Evolutionary conservation across 169 alveolate genomes (phyloP), one percentile per base, ranked within the genome.

Genomic region (Cryptosporidium baileyi): DNA sequence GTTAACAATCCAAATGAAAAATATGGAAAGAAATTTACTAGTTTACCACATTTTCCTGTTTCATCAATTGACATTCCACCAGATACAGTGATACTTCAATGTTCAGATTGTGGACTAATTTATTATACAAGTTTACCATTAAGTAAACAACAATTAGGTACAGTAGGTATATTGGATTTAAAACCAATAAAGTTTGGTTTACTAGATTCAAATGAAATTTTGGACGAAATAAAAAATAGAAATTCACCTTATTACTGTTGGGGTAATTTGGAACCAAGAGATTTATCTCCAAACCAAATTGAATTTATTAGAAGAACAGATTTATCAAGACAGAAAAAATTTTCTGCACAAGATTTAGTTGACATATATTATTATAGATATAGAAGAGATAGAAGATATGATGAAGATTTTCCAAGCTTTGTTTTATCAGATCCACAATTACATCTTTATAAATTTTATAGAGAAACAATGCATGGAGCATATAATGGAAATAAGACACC

Each of bases 231-330:
- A 1, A 24, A 32, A 17, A 57, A 74, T 43, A 74, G 85, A 22
- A 57, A 57, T 28, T 74, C 85, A 15, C 85, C 85, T 22, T 74
- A 54, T 26, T 74, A 74, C 26, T 74, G 85, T 34, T 74, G 85
- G 85, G 85, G 85, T 11, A 74, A 54, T 38, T 9, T 74, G 63
- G 61, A 74, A 57, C 85, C 85, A 0, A 74, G 85, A 51, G 85
- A 74, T 17, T 43, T 74, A 32, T 54, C 85, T 6, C 85, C 85
- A 54, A 59, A 59, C 22, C 85, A 74, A 36, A 74, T 74, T 32
- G 85, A 74, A 41, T 74, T 54, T 44, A 11, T 74, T 11, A 74
- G 40, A 74, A 74, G 44, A 19, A 19, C 49, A 11, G 85, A 74
- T 43, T 67, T 74, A 22, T 30, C 60, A n/a, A 74, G 36, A 28